Evolutionary conservation across 2,329 filamentous ascomycete species (phyloP), one percentile per base, ranked within the genome.

Genomic region (Sporothrix luriei): DNA sequence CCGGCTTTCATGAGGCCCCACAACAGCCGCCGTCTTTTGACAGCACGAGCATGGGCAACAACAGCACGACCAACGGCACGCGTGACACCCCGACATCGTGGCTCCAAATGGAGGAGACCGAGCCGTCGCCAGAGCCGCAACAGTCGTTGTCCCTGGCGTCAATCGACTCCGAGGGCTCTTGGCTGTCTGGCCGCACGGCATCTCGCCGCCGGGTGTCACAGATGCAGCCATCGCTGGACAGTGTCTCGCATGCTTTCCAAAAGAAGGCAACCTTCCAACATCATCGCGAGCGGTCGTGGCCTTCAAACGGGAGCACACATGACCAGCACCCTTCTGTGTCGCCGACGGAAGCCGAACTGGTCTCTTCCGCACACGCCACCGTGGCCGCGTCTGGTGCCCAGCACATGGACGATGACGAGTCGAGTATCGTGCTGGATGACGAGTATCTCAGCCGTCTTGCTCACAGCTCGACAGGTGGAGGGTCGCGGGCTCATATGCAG

Each of bases 81-180:
- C 76, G 81, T 55, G 79, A 70, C 16, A 85, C 82, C 1, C 82
- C 83, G 10, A 84, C 80, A 14, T 83, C 81, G 40, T 79, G 79
- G 70, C 72, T 78, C 73, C 72, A 74, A 72, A 62, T 73, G 19
- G 79, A 82, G 43, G 78, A 79, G 33, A 76, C 79, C 4, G 79
- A 82, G 29, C 77, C 81, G 33, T 88, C 85, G 5, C 88, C 83
- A 21, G 89, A 84, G 74, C 84, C 81, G 48, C 85, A 93, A 76
- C 85, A 93, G 76, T 92, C 93, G 40, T 90, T 94, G 78, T 98
- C 94, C 0, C 84, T 98, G 21, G 95, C 93, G 1, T 97, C 94
- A 0, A 92, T 98, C 71, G 95, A 97, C 76, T 97, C 94, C 0
- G 95, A 99, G 81, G 95, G 87, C 4, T 97, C 94, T 0, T 99